Conservation (phyloP, 768 basidiomycete genomes). For the Trametes villosa region DNA sequence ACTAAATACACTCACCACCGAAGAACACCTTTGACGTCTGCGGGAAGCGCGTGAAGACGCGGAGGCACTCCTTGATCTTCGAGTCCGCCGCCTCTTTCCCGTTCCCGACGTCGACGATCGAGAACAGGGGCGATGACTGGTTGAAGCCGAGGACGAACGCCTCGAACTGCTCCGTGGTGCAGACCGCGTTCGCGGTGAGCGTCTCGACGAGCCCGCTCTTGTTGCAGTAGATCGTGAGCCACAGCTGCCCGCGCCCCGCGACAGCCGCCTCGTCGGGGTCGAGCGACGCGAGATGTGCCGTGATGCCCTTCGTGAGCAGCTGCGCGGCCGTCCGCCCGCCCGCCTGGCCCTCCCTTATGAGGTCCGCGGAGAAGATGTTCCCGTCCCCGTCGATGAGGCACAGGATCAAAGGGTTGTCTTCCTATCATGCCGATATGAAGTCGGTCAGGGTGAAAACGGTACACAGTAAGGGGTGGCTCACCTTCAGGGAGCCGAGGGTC, state of each 20-base stretch:
- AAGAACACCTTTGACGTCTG: slow-evolving; percentile 46
- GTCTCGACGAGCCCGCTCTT: slow-evolving; percentile 41
- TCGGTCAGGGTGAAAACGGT: neutral
- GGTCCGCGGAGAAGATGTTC: slow-evolving; percentile 41
- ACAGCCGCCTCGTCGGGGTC: slow-evolving; percentile 26
- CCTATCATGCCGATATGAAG: slow-evolving; percentile 28
- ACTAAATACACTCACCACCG: slow-evolving; percentile 36
- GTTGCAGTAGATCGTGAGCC: slow-evolving; percentile 45
- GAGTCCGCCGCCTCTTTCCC: slow-evolving; percentile 48
- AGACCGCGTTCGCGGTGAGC: slow-evolving; percentile 33
- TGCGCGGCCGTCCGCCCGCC: slow-evolving; percentile 44
- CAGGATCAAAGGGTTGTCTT: slow-evolving; percentile 44
- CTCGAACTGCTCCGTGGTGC: slow-evolving; percentile 41
- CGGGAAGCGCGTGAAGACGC: slow-evolving; percentile 58
- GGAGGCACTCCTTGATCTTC: slow-evolving; percentile 54
- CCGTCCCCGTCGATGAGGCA: slow-evolving; percentile 47
- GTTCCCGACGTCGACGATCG: slow-evolving; percentile 46
- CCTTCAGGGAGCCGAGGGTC: slow-evolving; percentile 38
- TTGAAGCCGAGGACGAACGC: slow-evolving; percentile 44
- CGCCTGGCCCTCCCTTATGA: slow-evolving; percentile 36
- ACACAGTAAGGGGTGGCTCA: slow-evolving; percentile 18
- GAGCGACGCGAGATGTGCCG: slow-evolving; percentile 36
- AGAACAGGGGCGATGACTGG: slow-evolving; percentile 45
- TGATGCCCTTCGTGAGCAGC: slow-evolving; percentile 41
- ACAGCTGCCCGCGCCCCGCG: slow-evolving; percentile 38